Base-by-base conservation (phyloP, 169 alveolate species). In the Cryptosporidium meleagridis region DNA sequence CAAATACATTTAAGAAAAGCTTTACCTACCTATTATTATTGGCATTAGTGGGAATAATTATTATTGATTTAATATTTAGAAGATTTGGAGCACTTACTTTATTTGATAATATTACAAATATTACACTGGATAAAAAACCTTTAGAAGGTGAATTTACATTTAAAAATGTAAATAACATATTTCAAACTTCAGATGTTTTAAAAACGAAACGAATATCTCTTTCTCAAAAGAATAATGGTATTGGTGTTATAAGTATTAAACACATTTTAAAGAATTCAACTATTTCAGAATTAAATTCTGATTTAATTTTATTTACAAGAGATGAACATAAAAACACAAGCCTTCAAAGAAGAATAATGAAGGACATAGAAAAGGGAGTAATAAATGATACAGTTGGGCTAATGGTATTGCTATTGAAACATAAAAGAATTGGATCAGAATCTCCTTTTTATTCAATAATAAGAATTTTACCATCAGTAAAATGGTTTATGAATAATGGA, bases 351-450 rank as follows among this genome's bases (percentile, higher is more conserved):
- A 80, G 89, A 65, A 80, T 80, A 23, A 26, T n/a, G 39, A 65
- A 23, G 14, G 89, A 80, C 62, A 80, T 80, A 16, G 89, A 80
- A 65, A 62, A 48, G 37, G 89, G 89, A n/a, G 48, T 62, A 44
- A 80, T 80, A 44, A 55, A 53, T 18, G 89, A 80, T 65, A 62
- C 35, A 23, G 89, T 80, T 29, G 89, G 89, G 4, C 23, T 80
- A 44, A 80, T 80, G 89, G 89, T 80, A 48, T 65, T 80, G 37
- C 29, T 80, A 16, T 18, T 80, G 29, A 80, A 80, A 26, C 89
- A 80, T 44, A 80, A 80, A 33, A 62, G 48, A 45, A 80, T 61
- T 31, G 12, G 21, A 45, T 21, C 21, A 9, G 75, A 80, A 48
- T 80, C 89, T 0, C 89, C 89, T n/a, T 37, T 80, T 1, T 80